Evolutionary conservation across 257 asterid species (phyloP).

Genomic region (Verbena officinalis): DNA sequence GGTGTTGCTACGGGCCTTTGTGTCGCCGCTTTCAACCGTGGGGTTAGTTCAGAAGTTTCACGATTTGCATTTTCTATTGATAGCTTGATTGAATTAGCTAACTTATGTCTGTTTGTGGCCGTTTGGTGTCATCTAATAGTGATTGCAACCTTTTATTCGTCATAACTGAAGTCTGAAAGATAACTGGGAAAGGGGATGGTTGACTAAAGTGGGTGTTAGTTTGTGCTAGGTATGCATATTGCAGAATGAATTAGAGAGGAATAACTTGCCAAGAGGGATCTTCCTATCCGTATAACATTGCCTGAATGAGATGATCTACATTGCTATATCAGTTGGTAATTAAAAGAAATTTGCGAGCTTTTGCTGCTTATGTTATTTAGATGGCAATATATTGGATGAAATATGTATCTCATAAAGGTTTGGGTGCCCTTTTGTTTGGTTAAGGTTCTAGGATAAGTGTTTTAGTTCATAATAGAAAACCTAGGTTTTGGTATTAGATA

Average conservation of each 20-base stretch:
- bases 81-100: constrained; percentile 14
- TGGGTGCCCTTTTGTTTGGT: constrained; percentile 9
- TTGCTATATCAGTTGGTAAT: constrained; percentile 3
- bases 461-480: constrained; percentile 4
- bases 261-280: not conserved
- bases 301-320: not conserved
- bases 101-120: not conserved
- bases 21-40: constrained; percentile 92
- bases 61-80: not conserved
- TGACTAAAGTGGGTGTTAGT: constrained; percentile 21
- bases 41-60: constrained; percentile 57
- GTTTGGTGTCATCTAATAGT: constrained; percentile 7
- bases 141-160: constrained; percentile 16
- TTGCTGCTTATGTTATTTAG: constrained; percentile 13
- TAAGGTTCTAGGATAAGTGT: not conserved
- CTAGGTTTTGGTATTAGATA: not conserved
- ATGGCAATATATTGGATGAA: constrained; percentile 10
- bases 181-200: constrained; percentile 24
- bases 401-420: constrained; percentile 3
- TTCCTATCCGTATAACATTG: constrained; percentile 2
- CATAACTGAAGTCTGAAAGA: constrained; percentile 7
- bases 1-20: constrained; percentile 96
- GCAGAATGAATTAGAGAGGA: constrained; percentile 18
- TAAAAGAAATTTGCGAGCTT: constrained; percentile 10
- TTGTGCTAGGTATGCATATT: constrained; percentile 13